Percentiles rank a stretch among this genome's conserved stretches.
Evolutionary conservation across 352 stramenopile species (phyloP).

Genomic region (Thalassiosira pacifica): DNA sequence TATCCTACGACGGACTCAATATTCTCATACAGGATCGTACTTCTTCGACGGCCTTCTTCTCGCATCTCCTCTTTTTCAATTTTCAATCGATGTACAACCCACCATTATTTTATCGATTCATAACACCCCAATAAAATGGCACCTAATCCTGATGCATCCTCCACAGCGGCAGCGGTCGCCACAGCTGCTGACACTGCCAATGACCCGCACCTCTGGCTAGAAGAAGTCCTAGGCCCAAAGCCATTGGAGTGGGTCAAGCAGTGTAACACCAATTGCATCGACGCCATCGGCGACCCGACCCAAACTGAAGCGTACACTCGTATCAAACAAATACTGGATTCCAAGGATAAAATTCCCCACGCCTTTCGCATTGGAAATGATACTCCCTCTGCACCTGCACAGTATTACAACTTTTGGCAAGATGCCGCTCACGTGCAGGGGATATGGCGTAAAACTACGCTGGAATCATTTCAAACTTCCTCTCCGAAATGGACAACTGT

Average conservation of each 20-base stretch:
- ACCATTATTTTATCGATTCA: too few relatives aligned
- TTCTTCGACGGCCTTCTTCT: too few relatives aligned
- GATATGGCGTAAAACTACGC: constrained; percentile 79
- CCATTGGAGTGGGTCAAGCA: constrained; percentile 61
- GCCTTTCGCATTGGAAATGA: constrained; percentile 59
- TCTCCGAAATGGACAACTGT: constrained; percentile 75
- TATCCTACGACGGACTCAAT: too few relatives aligned
- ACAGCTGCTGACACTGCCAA: too few relatives aligned
- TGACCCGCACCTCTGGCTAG: constrained; percentile 64
- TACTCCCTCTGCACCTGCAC: constrained; percentile 50
- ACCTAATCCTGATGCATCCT: too few relatives aligned
- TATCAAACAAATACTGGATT: constrained; percentile 65
- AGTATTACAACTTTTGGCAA: constrained; percentile 77
- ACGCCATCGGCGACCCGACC: constrained; percentile 43
- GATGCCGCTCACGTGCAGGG: constrained; percentile 70
- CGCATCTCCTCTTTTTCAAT: too few relatives aligned
- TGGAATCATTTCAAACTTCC: constrained; percentile 69
- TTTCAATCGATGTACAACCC: too few relatives aligned
- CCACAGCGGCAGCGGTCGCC: too few relatives aligned
- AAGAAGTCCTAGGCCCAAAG: constrained; percentile 60
- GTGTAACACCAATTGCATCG: constrained; percentile 51
- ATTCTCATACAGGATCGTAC: too few relatives aligned
- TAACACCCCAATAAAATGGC: too few relatives aligned
- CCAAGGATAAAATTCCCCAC: constrained; percentile 75
- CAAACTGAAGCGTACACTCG: constrained; percentile 37